Conservation (phyloP, 805 yeast species). For the Barnettozyma californica region DNA sequence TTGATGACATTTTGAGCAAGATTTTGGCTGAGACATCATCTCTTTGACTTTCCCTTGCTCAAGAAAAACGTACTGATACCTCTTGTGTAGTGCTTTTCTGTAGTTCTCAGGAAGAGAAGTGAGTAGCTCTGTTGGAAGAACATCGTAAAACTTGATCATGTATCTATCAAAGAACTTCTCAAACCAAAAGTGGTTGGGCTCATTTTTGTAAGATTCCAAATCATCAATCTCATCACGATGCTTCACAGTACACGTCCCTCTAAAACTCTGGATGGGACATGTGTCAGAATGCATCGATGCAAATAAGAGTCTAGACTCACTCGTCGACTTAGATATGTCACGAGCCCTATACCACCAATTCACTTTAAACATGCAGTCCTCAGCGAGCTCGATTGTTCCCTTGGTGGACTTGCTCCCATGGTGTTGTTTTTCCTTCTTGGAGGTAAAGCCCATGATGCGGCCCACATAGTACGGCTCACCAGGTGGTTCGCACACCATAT, state of each 20-base stretch:
- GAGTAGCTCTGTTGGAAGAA: constrained; percentile 57
- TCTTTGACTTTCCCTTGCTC: constrained; percentile 65
- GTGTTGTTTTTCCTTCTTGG: constrained; percentile 27
- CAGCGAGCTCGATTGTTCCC: constrained; percentile 37
- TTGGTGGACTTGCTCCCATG: background rate
- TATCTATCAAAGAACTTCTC: constrained; percentile 82
- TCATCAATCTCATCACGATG: constrained; percentile 61
- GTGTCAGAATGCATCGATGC: constrained; percentile 84
- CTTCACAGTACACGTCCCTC: constrained; percentile 71
- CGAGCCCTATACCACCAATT: constrained; percentile 92
- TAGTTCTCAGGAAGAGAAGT: constrained; percentile 55
- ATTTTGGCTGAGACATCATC: constrained; percentile 55
- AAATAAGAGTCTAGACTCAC: constrained; percentile 70
- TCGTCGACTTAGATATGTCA: constrained; percentile 63
- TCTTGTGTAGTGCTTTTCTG: constrained; percentile 53
- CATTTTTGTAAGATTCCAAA: constrained; percentile 42
- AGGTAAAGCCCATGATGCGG: constrained; percentile 66
- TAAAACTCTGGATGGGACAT: constrained; percentile 67
- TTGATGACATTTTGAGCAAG: constrained; percentile 73
- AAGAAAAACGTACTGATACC: constrained; percentile 69
- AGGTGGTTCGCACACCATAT: constrained; percentile 86
- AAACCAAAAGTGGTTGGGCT: constrained; percentile 75
- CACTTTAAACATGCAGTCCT: constrained; percentile 55
- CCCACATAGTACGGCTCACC: constrained; percentile 94
- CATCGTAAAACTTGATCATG: constrained; percentile 77